A percentile compares a stretch with the other conserved stretches of the same genome.
Evolutionary conservation across 2,329 filamentous ascomycete genomes (phyloP).

Genomic region (Pseudocercospora macadamiae): DNA sequence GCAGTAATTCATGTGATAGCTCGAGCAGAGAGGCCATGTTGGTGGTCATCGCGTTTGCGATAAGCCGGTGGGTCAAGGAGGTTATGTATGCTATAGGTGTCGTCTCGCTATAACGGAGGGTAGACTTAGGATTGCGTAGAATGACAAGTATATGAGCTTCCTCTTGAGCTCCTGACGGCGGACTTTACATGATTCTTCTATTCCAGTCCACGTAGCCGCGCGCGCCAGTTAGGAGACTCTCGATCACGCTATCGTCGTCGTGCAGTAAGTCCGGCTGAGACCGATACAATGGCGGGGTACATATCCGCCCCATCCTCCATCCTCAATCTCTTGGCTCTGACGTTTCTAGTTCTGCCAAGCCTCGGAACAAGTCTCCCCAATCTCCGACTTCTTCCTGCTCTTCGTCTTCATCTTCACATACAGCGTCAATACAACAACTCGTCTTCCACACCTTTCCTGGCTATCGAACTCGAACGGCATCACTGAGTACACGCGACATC

Average conservation of each 20-base stretch:
- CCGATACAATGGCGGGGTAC: not conserved
- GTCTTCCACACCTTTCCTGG: not conserved
- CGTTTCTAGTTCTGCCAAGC: too few species aligned
- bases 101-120: not conserved
- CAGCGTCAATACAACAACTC: not conserved
- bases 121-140: not conserved
- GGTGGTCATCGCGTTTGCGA: conserved; percentile 3
- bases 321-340: not conserved
- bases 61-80: not conserved
- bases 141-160: not conserved
- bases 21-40: conserved; percentile 44
- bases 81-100: not conserved
- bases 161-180: not conserved
- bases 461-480: not conserved
- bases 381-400: not conserved
- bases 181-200: not conserved
- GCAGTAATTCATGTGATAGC: conserved; percentile 66
- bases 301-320: not conserved
- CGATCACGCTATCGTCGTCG: not conserved
- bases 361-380: not conserved
- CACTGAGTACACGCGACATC: not conserved
- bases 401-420: not conserved
- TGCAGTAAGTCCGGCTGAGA: not conserved
- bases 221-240: not conserved
- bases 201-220: not conserved